These are phyloP conservation scores for Peribolospora kevripleyi DNA, from an alignment of 768 basidiomycete genomes.

Conservation along the genomic window DNA sequence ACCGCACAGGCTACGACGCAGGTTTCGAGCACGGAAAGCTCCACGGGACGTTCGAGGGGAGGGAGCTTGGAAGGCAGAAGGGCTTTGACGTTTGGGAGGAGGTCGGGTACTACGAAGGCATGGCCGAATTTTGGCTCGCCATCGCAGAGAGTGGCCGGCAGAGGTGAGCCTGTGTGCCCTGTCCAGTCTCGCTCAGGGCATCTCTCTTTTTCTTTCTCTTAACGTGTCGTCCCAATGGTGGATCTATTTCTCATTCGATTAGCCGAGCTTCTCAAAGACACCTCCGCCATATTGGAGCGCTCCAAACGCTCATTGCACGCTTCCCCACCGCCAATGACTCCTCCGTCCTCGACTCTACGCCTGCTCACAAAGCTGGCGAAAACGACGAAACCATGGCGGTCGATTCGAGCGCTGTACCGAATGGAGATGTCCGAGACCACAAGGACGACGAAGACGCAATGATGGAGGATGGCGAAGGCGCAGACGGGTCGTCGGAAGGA, in stretches of 20 bases:
- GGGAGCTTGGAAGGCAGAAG: constrained; percentile 66
- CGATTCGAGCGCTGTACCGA: not conserved
- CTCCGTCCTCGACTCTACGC: constrained; percentile 3
- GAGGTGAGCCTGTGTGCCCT: constrained; percentile 17
- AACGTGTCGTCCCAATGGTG: not conserved
- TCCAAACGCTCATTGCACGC: constrained; percentile 43
- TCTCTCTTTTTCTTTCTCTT: not conserved
- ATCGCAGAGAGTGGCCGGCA: constrained; percentile 25
- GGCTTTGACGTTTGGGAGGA: constrained; percentile 96
- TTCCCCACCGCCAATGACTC: constrained; percentile 63
- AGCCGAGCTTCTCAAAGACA: constrained; percentile 8
- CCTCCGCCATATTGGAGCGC: constrained; percentile 38
- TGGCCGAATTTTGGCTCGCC: constrained; percentile 43
- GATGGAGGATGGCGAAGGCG: no score
- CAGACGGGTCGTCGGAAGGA: no score
- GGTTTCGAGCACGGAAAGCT: constrained; percentile 66
- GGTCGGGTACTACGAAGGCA: constrained; percentile 75
- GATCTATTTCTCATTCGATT: constrained; percentile 1
- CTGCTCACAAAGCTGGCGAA: constrained; percentile 9
- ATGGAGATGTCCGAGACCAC: not conserved
- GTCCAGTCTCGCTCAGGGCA: not conserved
- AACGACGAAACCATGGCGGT: not conserved
- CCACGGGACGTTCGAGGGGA: constrained; percentile 74
- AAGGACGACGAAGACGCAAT: not conserved
- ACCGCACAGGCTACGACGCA: constrained; percentile 45